Base-by-base conservation (phyloP, 768 basidiomycete genomes). In the Boletus bicolor region DNA sequence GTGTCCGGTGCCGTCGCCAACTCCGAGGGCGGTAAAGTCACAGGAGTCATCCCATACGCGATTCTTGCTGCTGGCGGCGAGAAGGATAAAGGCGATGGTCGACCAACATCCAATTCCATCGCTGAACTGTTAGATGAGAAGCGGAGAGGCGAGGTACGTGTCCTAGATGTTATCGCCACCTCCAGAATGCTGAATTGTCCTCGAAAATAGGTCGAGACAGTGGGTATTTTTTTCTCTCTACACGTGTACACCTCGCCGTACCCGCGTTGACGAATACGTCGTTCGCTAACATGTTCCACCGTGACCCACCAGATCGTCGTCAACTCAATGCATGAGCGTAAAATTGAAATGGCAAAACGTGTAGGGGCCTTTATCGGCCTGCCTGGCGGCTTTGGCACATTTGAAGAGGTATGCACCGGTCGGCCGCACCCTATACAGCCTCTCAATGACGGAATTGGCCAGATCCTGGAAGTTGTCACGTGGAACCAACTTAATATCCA, bases 401-500 rank as follows among this genome's bases (percentile, higher is more conserved):
- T 93, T 59, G 97, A 99, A 73, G 96, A 98, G 81, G 90, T 72
- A 55, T 6, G 53, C 14, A 34, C 21, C n/a, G 17, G 2, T 36
- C 35, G 10, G 26, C 14, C 19, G 8, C 45, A 12, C 9, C 11
- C n/a, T 38, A 28, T 28, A 11, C n/a, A 19, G 35, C 44, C 32
- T 51, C 54, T 21, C 37, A 7, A 39, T 60, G 38, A 64, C 55
- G 34, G 41, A 43, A 45, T 45, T 57, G 46, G 8, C 5, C 60
- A 92, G 89, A 73, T 92, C n/a, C 71, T 97, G 30, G 96, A 98
- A 72, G 94, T 91, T 58, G 82, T 86, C 14, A 97, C 95, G 0
- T 99, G 96, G 96, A 91, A 90, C 19, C 96, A 98, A 66, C 70
- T 97, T 6, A 88, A 89, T 19, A 87, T 95, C 42, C 91, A 93